Evolutionary conservation across 2,329 filamentous ascomycete genomes (phyloP).

Genomic region (Fusarium nisikadoi): DNA sequence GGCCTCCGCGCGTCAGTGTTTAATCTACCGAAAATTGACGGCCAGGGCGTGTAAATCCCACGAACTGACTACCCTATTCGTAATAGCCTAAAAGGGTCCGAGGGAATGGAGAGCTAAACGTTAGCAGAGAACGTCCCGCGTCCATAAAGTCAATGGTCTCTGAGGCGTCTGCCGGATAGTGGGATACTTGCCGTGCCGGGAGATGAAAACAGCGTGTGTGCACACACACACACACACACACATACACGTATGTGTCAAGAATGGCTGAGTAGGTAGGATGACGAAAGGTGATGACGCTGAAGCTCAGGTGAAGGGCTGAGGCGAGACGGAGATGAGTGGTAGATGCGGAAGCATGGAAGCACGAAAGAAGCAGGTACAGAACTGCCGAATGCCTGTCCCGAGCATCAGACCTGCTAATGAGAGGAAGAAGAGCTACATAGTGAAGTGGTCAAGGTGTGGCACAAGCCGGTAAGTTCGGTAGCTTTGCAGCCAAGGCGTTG

Average conservation of each 20-base stretch:
- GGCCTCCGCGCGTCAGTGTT: constrained; percentile 31
- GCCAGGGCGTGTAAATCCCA: neutral
- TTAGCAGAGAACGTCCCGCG: neutral
- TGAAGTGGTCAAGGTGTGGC: constrained; percentile 7
- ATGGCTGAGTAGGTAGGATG: constrained; percentile 31
- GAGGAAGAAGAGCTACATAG: neutral
- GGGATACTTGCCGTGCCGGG: constrained; percentile 3
- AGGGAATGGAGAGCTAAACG: constrained; percentile 12
- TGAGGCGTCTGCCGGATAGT: constrained; percentile 2
- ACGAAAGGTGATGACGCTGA: constrained; percentile 21
- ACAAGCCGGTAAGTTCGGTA: constrained; percentile 20
- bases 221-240: neutral
- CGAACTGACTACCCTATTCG: constrained; percentile 30
- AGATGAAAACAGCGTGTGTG: neutral
- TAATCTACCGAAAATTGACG: constrained; percentile 13
- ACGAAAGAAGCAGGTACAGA: constrained; percentile 32
- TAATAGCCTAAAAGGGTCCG: constrained; percentile 24
- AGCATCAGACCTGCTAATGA: neutral
- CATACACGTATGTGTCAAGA: constrained; percentile 13
- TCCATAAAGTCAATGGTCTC: neutral
- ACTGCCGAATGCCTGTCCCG: constrained; percentile 32
- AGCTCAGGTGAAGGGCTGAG: neutral
- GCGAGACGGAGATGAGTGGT: neutral
- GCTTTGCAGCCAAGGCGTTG: neutral
- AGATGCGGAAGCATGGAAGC: constrained; percentile 22